Percentiles rank a stretch among this genome's conserved stretches.
phyloP scores from a whole-genome alignment of 2,329 filamentous ascomycete species.

The Epichloe aotearoae region DNA sequence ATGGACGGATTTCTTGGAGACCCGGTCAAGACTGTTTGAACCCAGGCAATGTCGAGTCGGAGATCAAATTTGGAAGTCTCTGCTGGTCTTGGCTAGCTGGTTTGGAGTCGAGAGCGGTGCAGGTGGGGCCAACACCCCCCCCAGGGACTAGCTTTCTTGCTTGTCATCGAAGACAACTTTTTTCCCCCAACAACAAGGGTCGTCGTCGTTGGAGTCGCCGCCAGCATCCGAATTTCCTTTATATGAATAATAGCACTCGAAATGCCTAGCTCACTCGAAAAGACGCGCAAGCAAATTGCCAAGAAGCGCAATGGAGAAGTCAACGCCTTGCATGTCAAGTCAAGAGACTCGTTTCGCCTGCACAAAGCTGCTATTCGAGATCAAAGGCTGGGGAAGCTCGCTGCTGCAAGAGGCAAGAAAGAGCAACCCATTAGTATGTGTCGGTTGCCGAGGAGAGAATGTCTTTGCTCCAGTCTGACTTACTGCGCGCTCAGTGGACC shows the following conservation, averaged over 20 bases:
- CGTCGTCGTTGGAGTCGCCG: background rate
- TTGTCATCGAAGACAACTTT: conserved; percentile 1
- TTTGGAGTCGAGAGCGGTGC: too few relatives aligned
- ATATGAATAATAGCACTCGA: conserved; percentile 12
- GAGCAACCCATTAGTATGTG: conserved; percentile 59
- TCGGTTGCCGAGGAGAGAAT: background rate
- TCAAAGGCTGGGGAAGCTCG: conserved; percentile 63
- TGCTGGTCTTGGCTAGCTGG: too few relatives aligned
- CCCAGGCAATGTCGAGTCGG: too few relatives aligned
- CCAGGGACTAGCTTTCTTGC: background rate
- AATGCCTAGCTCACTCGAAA: conserved; percentile 69
- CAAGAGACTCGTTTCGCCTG: conserved; percentile 70
- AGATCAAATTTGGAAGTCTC: too few relatives aligned
- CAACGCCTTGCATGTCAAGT: conserved; percentile 72
- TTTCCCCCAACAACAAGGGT: background rate
- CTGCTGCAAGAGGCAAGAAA: conserved; percentile 54
- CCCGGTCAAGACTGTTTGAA: too few relatives aligned
- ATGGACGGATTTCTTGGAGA: too few relatives aligned
- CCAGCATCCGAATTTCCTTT: too few relatives aligned
- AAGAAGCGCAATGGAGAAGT: conserved; percentile 73
- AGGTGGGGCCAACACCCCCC: too few relatives aligned
- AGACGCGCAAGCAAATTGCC: conserved; percentile 76
- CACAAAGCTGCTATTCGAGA: conserved; percentile 70
- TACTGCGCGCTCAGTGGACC: conserved; percentile 18
- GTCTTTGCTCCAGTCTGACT: conserved; percentile 2